Conservation (phyloP, 1,284 basidiomycete genomes). For the Cutaneotrichosporon sp. region DNA sequence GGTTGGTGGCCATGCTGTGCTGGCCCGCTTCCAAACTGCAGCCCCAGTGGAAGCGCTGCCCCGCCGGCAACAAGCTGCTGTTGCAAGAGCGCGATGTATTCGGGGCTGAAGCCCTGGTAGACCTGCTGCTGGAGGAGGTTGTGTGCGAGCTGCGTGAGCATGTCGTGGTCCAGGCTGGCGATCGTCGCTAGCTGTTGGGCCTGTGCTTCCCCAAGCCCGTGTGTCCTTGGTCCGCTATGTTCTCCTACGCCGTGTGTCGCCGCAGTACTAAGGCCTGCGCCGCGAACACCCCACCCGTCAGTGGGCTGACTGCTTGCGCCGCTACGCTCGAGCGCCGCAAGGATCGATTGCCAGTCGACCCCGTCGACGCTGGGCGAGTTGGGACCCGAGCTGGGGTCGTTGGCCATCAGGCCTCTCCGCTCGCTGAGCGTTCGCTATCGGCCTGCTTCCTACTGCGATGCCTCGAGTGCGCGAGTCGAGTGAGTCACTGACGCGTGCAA, state of each 20-base stretch:
- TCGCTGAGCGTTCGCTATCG: too few species aligned
- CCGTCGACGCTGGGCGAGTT: too few species aligned
- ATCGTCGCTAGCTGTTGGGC: too few species aligned
- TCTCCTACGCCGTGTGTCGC: background rate
- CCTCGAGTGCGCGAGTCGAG: too few species aligned
- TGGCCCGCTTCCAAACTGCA: too few species aligned
- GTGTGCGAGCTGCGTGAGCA: background rate
- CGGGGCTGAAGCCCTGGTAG: background rate
- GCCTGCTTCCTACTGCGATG: too few species aligned
- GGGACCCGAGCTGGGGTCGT: too few species aligned
- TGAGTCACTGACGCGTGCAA: too few species aligned
- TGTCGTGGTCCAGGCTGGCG: background rate
- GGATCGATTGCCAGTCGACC: slow-evolving; percentile 14
- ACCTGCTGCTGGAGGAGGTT: background rate
- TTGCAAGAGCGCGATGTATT: background rate
- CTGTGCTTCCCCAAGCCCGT: too few species aligned
- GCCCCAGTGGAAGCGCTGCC: too few species aligned
- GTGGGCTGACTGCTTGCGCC: background rate
- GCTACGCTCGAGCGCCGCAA: slow-evolving; percentile 8
- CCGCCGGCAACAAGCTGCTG: background rate
- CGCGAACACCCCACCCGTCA: background rate
- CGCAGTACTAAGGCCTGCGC: background rate
- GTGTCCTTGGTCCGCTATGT: background rate
- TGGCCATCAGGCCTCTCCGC: background rate
- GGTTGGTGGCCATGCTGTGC: background rate